A percentile compares a stretch with the other conserved stretches of the same genome.
Conservation (phyloP, 1,284 basidiomycete genomes). For the Ganoderma boninense region DNA sequence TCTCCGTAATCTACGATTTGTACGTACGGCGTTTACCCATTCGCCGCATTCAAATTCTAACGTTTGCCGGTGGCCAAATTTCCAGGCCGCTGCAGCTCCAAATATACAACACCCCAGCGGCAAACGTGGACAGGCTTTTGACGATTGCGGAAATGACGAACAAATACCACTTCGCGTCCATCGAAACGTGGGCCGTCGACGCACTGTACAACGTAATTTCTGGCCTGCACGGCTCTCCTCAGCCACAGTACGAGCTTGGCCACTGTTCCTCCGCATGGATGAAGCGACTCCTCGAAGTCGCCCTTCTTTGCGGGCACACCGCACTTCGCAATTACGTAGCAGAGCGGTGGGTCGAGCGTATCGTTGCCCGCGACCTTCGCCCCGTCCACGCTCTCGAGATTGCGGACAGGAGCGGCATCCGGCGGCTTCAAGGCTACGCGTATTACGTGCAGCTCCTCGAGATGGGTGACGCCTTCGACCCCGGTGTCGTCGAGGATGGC, state of each 20-base stretch:
- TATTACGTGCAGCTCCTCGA: slow-evolving; percentile 44
- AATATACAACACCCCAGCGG: slow-evolving; percentile 30
- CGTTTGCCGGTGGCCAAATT: slow-evolving; percentile 4
- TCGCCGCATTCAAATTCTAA: slow-evolving; percentile 10
- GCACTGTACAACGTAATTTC: slow-evolving; percentile 38
- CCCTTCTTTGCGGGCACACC: slow-evolving; percentile 40
- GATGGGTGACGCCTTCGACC: slow-evolving; percentile 33
- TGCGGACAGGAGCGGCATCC: slow-evolving; percentile 37
- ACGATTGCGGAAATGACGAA: slow-evolving; percentile 42
- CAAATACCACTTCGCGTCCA: slow-evolving; percentile 44
- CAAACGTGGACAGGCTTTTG: slow-evolving; percentile 37
- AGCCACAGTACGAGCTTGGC: slow-evolving; percentile 21
- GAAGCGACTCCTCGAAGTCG: slow-evolving; percentile 41
- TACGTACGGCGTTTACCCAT: slow-evolving; percentile 41
- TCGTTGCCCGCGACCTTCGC: slow-evolving; percentile 33
- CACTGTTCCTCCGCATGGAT: slow-evolving; percentile 35
- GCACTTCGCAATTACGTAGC: slow-evolving; percentile 36
- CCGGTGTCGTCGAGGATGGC: slow-evolving; percentile 29
- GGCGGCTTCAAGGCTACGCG: slow-evolving; percentile 36
- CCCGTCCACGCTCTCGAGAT: slow-evolving; percentile 38
- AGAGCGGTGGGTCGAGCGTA: slow-evolving; percentile 38
- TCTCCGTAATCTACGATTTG: slow-evolving; percentile 60
- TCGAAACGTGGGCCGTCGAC: slow-evolving; percentile 43
- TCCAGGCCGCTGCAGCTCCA: slow-evolving; percentile 41
- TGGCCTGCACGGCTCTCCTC: slow-evolving; percentile 31